Conservation (phyloP, 345 rosid species). For the Moricandia moricandioides region DNA sequence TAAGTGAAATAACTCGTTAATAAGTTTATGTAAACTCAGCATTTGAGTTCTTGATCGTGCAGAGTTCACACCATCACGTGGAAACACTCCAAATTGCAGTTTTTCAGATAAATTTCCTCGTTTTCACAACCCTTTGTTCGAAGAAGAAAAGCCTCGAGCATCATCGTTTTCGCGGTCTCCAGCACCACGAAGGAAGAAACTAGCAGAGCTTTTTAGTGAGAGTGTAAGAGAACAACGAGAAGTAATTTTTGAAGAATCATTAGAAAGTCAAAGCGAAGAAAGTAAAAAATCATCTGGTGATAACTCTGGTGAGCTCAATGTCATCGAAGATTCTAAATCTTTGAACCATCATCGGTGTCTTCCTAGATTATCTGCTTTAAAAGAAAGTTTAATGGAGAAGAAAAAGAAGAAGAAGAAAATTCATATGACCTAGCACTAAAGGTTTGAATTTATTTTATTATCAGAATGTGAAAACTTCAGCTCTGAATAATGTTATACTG, state of each 20-base stretch:
- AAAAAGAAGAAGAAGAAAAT: slow-evolving; percentile 66
- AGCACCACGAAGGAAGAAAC: slow-evolving; percentile 61
- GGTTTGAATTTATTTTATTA: background rate
- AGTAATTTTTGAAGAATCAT: slow-evolving; percentile 17
- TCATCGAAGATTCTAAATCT: slow-evolving; percentile 47
- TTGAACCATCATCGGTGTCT: slow-evolving; percentile 54
- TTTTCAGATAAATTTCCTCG: slow-evolving; percentile 46
- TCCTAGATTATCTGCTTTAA: slow-evolving; percentile 56
- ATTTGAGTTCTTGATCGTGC: slow-evolving; percentile 6
- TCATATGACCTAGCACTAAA: slow-evolving; percentile 26
- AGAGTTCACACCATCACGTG: slow-evolving; percentile 89
- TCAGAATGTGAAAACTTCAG: background rate
- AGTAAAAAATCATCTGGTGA: slow-evolving; percentile 42
- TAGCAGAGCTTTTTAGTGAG: slow-evolving; percentile 65
- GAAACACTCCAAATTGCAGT: slow-evolving; percentile 65
- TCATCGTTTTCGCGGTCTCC: slow-evolving; percentile 40
- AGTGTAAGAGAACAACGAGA: slow-evolving; percentile 43
- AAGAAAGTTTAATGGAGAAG: slow-evolving; percentile 54
- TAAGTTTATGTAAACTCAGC: background rate
- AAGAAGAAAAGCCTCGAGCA: slow-evolving; percentile 34
- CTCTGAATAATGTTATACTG: background rate
- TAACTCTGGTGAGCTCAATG: slow-evolving; percentile 53
- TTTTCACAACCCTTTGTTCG: slow-evolving; percentile 32
- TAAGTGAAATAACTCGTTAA: background rate
- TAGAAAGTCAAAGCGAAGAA: slow-evolving; percentile 24